Evolutionary conservation across 2,329 filamentous ascomycete genomes (phyloP).

Genomic region (Ascochyta lentis): DNA sequence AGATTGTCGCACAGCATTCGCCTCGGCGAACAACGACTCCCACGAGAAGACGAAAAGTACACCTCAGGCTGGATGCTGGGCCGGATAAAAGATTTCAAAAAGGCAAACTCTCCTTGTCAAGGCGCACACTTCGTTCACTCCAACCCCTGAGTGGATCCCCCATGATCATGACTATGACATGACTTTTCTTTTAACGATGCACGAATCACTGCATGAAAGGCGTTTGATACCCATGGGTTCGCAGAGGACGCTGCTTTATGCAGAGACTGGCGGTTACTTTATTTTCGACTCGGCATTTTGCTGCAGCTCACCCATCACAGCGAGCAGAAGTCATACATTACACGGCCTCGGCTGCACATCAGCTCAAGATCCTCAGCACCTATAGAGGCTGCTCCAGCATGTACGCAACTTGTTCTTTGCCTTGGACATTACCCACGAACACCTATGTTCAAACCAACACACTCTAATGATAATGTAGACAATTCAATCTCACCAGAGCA

Average conservation of each 20-base stretch:
- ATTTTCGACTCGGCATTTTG: not conserved
- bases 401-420: not conserved
- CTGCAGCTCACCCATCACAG: too few species aligned
- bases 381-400: not conserved
- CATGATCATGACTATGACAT: constrained; percentile 22
- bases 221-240: constrained; percentile 43
- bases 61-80: constrained; percentile 43
- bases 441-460: not conserved
- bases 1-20: constrained; percentile 36
- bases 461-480: not conserved
- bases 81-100: constrained; percentile 40
- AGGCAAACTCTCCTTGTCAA: constrained; percentile 36
- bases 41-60: constrained; percentile 31
- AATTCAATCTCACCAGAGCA: too few species aligned
- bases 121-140: constrained; percentile 45
- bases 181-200: constrained; percentile 22
- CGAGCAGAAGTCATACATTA: not conserved
- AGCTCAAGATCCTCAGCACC: not conserved
- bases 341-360: not conserved
- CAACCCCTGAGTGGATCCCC: constrained; percentile 34
- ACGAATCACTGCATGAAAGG: constrained; percentile 37
- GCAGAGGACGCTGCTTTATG: constrained; percentile 15
- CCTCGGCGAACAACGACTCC: constrained; percentile 35
- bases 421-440: not conserved
- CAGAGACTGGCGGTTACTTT: constrained; percentile 1